Base-by-base conservation (phyloP, 257 asterid species). In the Ocimum tenuiflorum region DNA sequence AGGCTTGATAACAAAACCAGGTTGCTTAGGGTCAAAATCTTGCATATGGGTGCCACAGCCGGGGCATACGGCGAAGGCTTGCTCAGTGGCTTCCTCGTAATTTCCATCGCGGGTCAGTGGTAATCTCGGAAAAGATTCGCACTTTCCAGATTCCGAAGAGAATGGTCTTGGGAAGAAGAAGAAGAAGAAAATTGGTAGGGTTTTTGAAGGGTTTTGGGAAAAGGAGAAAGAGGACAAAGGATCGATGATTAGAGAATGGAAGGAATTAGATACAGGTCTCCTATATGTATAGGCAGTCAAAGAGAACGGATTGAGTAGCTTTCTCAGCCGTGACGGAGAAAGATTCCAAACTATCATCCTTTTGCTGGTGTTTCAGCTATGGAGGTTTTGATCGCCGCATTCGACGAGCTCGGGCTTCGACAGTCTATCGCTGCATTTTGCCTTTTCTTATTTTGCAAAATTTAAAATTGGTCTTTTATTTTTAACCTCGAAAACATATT, bases 41-140 rank as follows among this genome's bases (percentile, higher is more conserved):
- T 92, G 99, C 94, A 87, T 84, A 8, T 76, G 80, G 29, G 87
- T 86, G 33, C 96, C 97, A 63, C 97, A 92, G 59, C 97, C 97
- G 50, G 86, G 91, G 78, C 97, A 89, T 64, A 92, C 59, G 67
- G 69, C 73, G 71, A 72, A 67, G 61, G 60, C 66, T 4, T 41
- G 60, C 3, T 78, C 79, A 56, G 73, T 20, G 4, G 75, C 59
- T 61, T 87, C 96, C 18, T 87, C 95, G 77, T 78, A 92, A 68
- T 92, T 89, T 6, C 99, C 97, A 78, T 89, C 94, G 57, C 97
- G 79, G 38, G 75, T 73, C 27, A 86, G 36, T 12, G 80, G 73
- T 15, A 79, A 67, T 18, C 48, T 39, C 7, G 78, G 49, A 4
- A 60, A 74, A 47, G 80, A 63, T 17, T 63, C 43, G 15, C 20